Evolutionary conservation across 163 green algal species (phyloP).

Genomic region (Dunaliella salina): DNA sequence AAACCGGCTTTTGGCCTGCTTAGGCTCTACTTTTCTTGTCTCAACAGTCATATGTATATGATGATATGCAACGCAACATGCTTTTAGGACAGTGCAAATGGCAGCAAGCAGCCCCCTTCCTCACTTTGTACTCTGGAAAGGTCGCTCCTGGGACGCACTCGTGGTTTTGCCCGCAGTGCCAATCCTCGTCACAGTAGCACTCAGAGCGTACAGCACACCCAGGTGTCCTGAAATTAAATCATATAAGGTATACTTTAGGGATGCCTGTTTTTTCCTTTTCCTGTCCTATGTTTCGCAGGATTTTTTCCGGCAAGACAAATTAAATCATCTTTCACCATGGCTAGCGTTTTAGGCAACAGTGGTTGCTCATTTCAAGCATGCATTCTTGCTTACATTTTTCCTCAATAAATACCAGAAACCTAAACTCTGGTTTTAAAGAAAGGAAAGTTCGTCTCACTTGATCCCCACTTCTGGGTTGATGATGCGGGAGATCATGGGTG

Average conservation of each 20-base stretch:
- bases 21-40: too few relatives aligned
- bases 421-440: too few relatives aligned
- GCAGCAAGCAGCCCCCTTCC: background rate
- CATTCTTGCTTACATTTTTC: background rate
- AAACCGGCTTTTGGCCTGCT: too few relatives aligned
- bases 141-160: background rate
- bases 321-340: too few relatives aligned
- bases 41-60: background rate
- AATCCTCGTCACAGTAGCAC: background rate
- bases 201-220: background rate
- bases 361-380: background rate
- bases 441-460: background rate
- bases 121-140: background rate
- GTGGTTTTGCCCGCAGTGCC: background rate
- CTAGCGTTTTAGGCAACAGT: background rate
- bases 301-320: too few relatives aligned
- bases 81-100: background rate
- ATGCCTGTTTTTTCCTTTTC: background rate
- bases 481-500: background rate
- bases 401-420: too few relatives aligned
- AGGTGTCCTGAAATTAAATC: background rate
- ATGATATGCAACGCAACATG: background rate
- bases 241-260: background rate
- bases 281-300: too few relatives aligned
- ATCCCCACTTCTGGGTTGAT: constrained; percentile 9